Percentiles rank a stretch among this genome's conserved stretches.
phyloP scores from a whole-genome alignment of 2,329 filamentous ascomycete genomes.

The Clonostachys sp. region DNA sequence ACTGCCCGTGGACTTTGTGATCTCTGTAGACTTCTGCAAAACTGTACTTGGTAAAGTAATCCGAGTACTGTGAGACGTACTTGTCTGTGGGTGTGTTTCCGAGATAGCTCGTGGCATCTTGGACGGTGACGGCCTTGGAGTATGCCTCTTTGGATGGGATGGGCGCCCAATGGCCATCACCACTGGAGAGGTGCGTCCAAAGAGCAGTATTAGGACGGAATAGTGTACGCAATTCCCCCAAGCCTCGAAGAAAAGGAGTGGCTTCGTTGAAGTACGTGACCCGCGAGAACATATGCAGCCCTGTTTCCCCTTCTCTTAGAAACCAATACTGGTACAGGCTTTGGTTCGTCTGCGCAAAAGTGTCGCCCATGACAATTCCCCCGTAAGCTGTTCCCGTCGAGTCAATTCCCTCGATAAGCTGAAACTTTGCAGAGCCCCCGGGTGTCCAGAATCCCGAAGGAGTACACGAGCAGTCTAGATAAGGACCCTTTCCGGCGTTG shows the following conservation, averaged over 20 bases:
- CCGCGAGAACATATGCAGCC: slow-evolving; percentile 57
- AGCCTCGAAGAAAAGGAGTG: slow-evolving; percentile 45
- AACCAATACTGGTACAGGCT: slow-evolving; percentile 53
- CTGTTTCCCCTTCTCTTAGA: slow-evolving; percentile 56
- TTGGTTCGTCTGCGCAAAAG: slow-evolving; percentile 33
- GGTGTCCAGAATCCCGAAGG: slow-evolving; percentile 54
- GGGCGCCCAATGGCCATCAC: slow-evolving; percentile 49
- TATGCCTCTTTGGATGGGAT: slow-evolving; percentile 29
- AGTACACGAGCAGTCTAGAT: slow-evolving; percentile 60
- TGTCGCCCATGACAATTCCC: slow-evolving; percentile 55
- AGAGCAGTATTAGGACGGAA: slow-evolving; percentile 55
- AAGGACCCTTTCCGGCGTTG: slow-evolving; percentile 43
- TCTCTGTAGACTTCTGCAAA: slow-evolving; percentile 55
- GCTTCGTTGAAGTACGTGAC: slow-evolving; percentile 35
- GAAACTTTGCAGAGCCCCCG: slow-evolving; percentile 14
- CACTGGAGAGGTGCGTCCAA: slow-evolving; percentile 58
- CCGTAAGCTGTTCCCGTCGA: slow-evolving; percentile 45
- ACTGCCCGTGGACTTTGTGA: slow-evolving; percentile 50
- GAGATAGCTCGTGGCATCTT: slow-evolving; percentile 54
- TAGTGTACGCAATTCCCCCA: slow-evolving; percentile 58
- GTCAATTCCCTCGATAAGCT: slow-evolving; percentile 39
- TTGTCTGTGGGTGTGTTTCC: slow-evolving; percentile 47
- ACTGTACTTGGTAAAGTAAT: slow-evolving; percentile 65
- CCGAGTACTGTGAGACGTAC: slow-evolving; percentile 49
- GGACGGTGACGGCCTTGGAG: slow-evolving; percentile 35